Percentiles rank a stretch among this genome's conserved stretches.
Evolutionary conservation across 768 basidiomycete species (phyloP).

Genomic region (Leccinum uliginosum): DNA sequence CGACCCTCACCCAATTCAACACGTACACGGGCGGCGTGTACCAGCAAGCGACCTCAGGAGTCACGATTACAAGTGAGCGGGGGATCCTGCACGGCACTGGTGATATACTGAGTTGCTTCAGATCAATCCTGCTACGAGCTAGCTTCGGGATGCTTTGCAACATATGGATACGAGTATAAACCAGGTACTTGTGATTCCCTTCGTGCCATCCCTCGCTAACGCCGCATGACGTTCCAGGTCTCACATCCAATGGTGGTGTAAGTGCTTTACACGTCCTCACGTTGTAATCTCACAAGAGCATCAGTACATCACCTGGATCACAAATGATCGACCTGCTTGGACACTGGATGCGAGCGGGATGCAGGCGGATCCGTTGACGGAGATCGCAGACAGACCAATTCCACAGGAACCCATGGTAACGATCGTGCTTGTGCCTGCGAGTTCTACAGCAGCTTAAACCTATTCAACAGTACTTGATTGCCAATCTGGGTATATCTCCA

Average conservation of each 20-base stretch:
- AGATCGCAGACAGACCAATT: conserved; percentile 66
- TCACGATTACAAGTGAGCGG: conserved; percentile 53
- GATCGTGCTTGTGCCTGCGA: neutral
- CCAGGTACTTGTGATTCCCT: conserved; percentile 42
- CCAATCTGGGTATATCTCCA: conserved; percentile 79
- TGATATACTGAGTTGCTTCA: conserved; percentile 18
- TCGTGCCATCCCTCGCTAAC: neutral
- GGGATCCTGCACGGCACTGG: neutral
- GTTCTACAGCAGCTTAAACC: neutral
- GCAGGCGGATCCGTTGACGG: conserved; percentile 47
- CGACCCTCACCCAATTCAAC: conserved; percentile 51
- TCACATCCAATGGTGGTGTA: conserved; percentile 43
- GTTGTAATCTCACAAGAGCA: conserved; percentile 6
- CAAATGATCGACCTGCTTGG: conserved; percentile 61
- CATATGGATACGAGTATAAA: conserved; percentile 80
- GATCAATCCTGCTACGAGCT: conserved; percentile 68
- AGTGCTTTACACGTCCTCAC: conserved; percentile 19
- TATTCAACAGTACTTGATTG: conserved; percentile 64
- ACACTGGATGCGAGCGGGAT: conserved; percentile 62
- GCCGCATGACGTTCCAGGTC: conserved; percentile 15
- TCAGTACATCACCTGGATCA: conserved; percentile 80
- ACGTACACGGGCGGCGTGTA: conserved; percentile 69
- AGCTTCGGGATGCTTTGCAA: conserved; percentile 48
- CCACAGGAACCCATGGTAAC: conserved; percentile 81
- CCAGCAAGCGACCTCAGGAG: conserved; percentile 79